phyloP scores from a whole-genome alignment of 345 rosid genomes.

The Eucalyptus sp. region DNA sequence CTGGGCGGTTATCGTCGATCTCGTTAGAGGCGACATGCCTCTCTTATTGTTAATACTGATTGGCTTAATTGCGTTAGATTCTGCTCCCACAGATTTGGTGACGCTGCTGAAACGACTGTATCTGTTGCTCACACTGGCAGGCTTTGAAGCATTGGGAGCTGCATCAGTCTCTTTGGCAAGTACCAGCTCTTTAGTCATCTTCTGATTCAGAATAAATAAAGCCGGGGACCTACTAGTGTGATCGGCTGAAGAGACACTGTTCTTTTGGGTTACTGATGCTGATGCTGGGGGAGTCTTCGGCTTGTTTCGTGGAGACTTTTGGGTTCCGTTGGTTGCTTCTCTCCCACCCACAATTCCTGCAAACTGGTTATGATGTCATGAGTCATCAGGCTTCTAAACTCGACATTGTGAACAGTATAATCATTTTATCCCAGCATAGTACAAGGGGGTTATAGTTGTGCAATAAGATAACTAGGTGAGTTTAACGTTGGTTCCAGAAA shows the following conservation, averaged over 20 bases:
- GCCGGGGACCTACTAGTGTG: not conserved
- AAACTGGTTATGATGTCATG: not conserved
- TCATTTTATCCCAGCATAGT: not conserved
- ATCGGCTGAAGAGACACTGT: not conserved
- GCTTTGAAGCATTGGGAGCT: not conserved
- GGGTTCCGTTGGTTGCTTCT: not conserved
- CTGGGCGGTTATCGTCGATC: conserved; percentile 11
- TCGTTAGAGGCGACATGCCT: conserved; percentile 18
- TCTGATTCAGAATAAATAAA: not conserved
- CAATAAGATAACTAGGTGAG: not conserved
- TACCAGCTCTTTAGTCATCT: not conserved
- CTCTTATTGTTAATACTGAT: not conserved
- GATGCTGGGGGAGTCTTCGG: conserved; percentile 7
- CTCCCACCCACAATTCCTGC: not conserved
- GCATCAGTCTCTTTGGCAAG: not conserved
- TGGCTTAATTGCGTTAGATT: not conserved
- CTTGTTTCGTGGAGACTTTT: not conserved
- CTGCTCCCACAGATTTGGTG: not conserved
- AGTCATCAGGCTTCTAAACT: not conserved
- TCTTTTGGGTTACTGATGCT: conserved; percentile 5
- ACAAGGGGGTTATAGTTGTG: not conserved
- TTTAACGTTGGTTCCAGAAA: not conserved
- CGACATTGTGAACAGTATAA: not conserved
- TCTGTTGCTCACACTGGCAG: not conserved
- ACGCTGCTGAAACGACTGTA: not conserved